A percentile compares a stretch with the other conserved stretches of the same genome.
Conservation (phyloP, 1,284 basidiomycete genomes). For the Sporisorium exsertum region DNA sequence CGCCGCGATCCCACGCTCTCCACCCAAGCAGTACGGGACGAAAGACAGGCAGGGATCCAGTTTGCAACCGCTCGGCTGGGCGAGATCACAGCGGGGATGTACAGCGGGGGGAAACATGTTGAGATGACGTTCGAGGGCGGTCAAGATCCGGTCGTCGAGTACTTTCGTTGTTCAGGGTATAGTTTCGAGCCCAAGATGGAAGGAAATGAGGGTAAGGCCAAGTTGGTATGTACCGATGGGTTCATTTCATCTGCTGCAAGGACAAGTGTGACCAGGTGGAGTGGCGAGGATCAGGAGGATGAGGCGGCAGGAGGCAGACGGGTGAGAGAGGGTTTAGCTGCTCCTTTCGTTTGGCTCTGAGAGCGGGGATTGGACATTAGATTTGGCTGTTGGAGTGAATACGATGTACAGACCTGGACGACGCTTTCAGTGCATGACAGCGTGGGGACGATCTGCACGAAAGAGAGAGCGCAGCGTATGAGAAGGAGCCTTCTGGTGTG, state of each 20-base stretch:
- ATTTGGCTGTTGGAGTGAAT: too few relatives aligned
- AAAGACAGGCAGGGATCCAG: background rate
- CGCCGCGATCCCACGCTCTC: constrained; percentile 74
- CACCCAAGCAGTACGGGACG: constrained; percentile 22
- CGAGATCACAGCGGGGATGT: constrained; percentile 57
- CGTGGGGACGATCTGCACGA: background rate
- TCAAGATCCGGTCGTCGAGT: constrained; percentile 77
- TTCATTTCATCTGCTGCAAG: constrained; percentile 2
- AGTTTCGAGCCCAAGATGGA: constrained; percentile 71
- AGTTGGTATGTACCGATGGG: constrained; percentile 39
- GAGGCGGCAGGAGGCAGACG: background rate
- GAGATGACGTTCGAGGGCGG: constrained; percentile 23
- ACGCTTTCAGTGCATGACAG: too few relatives aligned
- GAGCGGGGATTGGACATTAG: too few relatives aligned
- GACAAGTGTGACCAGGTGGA: constrained; percentile 18
- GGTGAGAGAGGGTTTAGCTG: background rate
- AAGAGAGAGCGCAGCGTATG: background rate
- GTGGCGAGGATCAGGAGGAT: background rate
- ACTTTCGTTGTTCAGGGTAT: constrained; percentile 82
- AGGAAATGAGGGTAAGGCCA: constrained; percentile 3
- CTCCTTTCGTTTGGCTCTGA: constrained; percentile 12
- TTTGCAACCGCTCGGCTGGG: constrained; percentile 43
- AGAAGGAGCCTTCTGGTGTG: background rate
- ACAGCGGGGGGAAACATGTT: constrained; percentile 57
- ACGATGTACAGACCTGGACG: too few relatives aligned